Percentiles rank a stretch among this genome's conserved stretches.
Conservation (phyloP, 495 filamentous ascomycete genomes). For the Parathielavia appendiculata region DNA sequence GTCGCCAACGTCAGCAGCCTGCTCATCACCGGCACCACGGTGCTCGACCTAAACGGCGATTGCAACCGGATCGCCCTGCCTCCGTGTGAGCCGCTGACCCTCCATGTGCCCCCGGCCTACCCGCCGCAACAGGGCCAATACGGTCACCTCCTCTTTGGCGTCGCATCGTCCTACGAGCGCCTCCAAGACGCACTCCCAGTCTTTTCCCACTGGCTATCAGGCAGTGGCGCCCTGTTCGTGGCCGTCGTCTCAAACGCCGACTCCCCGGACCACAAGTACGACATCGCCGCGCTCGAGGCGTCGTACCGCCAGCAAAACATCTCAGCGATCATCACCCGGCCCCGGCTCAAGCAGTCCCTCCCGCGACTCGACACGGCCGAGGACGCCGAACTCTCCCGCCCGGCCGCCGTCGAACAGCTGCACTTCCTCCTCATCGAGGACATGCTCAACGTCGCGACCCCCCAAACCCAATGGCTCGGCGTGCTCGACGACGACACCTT, state of each 20-base stretch:
- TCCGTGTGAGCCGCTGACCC: constrained; percentile 28
- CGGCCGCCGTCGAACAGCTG: constrained; percentile 46
- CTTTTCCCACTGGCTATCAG: constrained; percentile 58
- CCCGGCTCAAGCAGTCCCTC: constrained; percentile 36
- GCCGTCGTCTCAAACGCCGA: constrained; percentile 51
- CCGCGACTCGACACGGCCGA: constrained; percentile 22
- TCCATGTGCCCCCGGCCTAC: constrained; percentile 33
- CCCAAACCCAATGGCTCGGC: constrained; percentile 57
- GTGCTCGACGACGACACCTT: constrained; percentile 73
- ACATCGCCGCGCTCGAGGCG: constrained; percentile 21
- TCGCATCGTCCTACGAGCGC: constrained; percentile 54
- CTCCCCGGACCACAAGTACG: constrained; percentile 12
- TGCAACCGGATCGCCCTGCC: constrained; percentile 23
- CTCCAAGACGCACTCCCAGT: constrained; percentile 52
- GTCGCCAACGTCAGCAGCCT: constrained; percentile 32
- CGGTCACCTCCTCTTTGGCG: constrained; percentile 46
- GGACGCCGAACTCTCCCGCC: not conserved
- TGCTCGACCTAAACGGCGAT: constrained; percentile 29
- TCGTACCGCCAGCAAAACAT: constrained; percentile 42
- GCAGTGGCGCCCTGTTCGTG: constrained; percentile 52
- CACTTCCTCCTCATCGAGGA: constrained; percentile 60
- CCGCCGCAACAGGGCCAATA: constrained; percentile 22
- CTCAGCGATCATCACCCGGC: constrained; percentile 50
- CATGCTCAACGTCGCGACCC: constrained; percentile 48
- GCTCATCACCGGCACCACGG: constrained; percentile 28